Conservation (phyloP, 129 eudicot species). For the Flaveria bidentis region DNA sequence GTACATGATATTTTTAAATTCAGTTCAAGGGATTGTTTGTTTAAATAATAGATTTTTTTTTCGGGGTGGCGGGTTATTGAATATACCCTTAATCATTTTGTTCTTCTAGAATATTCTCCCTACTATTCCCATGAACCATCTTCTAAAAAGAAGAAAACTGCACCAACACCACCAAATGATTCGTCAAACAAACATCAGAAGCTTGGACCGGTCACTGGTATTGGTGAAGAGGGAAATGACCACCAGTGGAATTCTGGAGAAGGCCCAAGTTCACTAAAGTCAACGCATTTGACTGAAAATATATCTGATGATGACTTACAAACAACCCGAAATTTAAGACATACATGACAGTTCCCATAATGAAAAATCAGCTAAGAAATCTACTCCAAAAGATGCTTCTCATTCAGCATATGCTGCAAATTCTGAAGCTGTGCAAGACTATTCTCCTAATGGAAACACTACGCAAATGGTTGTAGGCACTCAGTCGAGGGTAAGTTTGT, state of each 20-base stretch:
- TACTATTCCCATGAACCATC: conserved; percentile 41
- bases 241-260: conserved; percentile 24
- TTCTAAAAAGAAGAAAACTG: conserved; percentile 35
- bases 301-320: conserved; percentile 38
- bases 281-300: conserved; percentile 54
- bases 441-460: conserved; percentile 37
- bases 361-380: conserved; percentile 25
- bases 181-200: conserved; percentile 19
- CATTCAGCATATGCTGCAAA: conserved; percentile 9
- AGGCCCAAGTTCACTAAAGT: conserved; percentile 37
- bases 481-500: conserved; percentile 44
- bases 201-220: conserved; percentile 28
- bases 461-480: conserved; percentile 27
- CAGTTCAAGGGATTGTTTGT: not conserved
- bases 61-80: not conserved
- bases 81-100: not conserved
- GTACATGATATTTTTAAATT: conserved; percentile 34
- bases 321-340: conserved; percentile 26
- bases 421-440: conserved; percentile 32
- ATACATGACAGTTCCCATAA: conserved; percentile 25
- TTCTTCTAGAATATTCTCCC: conserved; percentile 46
- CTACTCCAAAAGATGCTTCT: conserved; percentile 29
- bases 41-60: not conserved
- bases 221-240: conserved; percentile 23
- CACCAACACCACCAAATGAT: conserved; percentile 31